These are phyloP conservation scores for Priceomyces carsonii DNA, from an alignment of 805 yeast genomes.

Conservation along the genomic window DNA sequence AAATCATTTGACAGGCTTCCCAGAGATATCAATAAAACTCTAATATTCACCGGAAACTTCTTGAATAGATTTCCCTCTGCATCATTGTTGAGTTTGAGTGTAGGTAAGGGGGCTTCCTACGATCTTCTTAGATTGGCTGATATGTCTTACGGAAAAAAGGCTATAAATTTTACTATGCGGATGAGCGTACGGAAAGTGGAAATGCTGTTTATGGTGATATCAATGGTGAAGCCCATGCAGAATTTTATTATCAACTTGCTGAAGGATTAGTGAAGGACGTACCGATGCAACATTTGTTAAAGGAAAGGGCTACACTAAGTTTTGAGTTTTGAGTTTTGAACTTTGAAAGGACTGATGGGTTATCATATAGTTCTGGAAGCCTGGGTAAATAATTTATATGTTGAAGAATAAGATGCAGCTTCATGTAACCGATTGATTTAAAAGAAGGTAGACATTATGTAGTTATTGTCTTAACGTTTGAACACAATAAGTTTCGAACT, in stretches of 20 bases:
- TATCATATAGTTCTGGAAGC: too few relatives aligned
- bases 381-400: too few relatives aligned
- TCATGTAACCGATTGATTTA: too few relatives aligned
- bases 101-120: constrained; percentile 1
- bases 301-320: constrained; percentile 2
- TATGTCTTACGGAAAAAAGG: constrained; percentile 2
- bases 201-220: constrained; percentile 1
- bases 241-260: constrained; percentile 3
- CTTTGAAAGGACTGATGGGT: too few relatives aligned
- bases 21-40: not conserved
- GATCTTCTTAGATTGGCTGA: constrained; percentile 1
- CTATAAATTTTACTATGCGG: constrained; percentile 5
- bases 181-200: constrained; percentile 2
- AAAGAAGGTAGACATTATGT: too few relatives aligned
- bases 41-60: constrained; percentile 4
- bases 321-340: too few relatives aligned
- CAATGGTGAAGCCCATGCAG: constrained; percentile 4
- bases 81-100: not conserved
- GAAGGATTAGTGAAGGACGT: not conserved
- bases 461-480: too few relatives aligned
- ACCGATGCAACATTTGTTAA: constrained; percentile 8
- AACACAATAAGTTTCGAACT: too few relatives aligned
- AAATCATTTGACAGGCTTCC: constrained; percentile 4
- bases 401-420: too few relatives aligned
- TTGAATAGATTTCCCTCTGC: not conserved